Percentiles rank a stretch among this genome's conserved stretches.
phyloP scores from a whole-genome alignment of 768 basidiomycete species.

The Boletus vinaceobasis region DNA sequence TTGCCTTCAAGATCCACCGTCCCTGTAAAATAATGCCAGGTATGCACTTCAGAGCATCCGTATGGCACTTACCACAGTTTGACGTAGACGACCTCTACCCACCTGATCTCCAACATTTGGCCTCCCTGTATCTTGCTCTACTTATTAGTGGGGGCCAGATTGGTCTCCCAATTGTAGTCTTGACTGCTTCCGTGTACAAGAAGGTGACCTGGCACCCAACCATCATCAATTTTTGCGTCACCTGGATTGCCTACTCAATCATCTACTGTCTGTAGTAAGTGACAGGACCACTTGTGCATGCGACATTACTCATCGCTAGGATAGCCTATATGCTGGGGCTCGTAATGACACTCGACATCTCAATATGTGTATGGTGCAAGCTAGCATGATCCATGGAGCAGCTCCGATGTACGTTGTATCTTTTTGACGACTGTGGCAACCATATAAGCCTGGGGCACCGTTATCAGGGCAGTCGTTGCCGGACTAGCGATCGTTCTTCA shows the following conservation, averaged over 20 bases:
- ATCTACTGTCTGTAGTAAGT: conserved; percentile 51
- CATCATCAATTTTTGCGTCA: conserved; percentile 55
- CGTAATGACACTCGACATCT: conserved; percentile 22
- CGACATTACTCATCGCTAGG: conserved; percentile 7
- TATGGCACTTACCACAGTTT: neutral
- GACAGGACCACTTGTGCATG: neutral
- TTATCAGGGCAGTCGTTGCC: conserved; percentile 39
- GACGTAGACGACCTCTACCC: conserved; percentile 5
- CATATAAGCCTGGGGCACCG: conserved; percentile 1
- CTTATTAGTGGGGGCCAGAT: conserved; percentile 53
- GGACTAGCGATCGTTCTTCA: conserved; percentile 42
- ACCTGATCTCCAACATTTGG: conserved; percentile 30
- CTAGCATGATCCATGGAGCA: conserved; percentile 50
- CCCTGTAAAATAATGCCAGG: conserved; percentile 13
- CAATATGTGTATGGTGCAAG: conserved; percentile 47
- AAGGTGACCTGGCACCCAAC: conserved; percentile 46
- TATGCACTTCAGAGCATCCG: conserved; percentile 4
- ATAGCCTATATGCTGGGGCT: conserved; percentile 34
- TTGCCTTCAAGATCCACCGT: neutral
- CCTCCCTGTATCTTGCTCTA: conserved; percentile 42
- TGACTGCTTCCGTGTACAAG: conserved; percentile 43
- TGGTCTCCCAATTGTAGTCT: conserved; percentile 46
- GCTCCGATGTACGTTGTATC: conserved; percentile 46
- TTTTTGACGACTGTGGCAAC: neutral
- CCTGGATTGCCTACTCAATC: conserved; percentile 55